A percentile compares a stretch with the other conserved stretches of the same genome.
Evolutionary conservation across 176 grass and related monocot species (phyloP).

Genomic region (Ananas comosus): DNA sequence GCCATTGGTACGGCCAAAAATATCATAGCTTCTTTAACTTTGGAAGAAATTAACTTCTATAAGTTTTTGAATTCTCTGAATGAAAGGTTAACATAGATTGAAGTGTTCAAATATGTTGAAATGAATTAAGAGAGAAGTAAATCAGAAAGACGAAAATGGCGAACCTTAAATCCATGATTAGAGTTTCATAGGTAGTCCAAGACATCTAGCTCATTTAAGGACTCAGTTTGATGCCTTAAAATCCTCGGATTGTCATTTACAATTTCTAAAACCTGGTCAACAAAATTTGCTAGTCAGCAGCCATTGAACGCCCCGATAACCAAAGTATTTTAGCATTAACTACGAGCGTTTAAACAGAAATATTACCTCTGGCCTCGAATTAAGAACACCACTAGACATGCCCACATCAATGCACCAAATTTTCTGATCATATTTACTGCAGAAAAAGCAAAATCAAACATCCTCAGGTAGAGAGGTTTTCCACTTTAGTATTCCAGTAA

Average conservation of each 20-base stretch:
- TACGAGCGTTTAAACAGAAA: not conserved
- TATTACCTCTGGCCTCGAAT: conserved; percentile 85
- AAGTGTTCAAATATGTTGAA: not conserved
- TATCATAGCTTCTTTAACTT: no score
- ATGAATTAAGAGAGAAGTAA: not conserved
- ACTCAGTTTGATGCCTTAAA: conserved; percentile 44
- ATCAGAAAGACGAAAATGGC: not conserved
- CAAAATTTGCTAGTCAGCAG: conserved; percentile 13
- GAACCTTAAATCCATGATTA: not conserved
- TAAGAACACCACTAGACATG: conserved; percentile 84
- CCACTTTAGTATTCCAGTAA: not conserved
- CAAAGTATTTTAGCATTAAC: not conserved
- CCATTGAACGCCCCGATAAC: not conserved
- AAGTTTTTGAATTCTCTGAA: not conserved
- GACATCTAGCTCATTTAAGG: conserved; percentile 49
- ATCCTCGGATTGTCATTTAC: conserved; percentile 63
- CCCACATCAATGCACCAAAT: conserved; percentile 95
- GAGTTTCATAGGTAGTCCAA: conserved; percentile 50
- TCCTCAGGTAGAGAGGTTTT: not conserved
- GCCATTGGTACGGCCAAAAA: not conserved
- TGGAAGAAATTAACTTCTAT: no score
- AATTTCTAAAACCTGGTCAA: conserved; percentile 82
- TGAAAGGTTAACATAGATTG: not conserved
- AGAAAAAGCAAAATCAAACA: conserved; percentile 4
- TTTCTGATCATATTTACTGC: conserved; percentile 73